These are phyloP conservation scores for Ophiostoma perfectum DNA, from an alignment of 2,329 filamentous ascomycete genomes.

Conservation along the genomic window DNA sequence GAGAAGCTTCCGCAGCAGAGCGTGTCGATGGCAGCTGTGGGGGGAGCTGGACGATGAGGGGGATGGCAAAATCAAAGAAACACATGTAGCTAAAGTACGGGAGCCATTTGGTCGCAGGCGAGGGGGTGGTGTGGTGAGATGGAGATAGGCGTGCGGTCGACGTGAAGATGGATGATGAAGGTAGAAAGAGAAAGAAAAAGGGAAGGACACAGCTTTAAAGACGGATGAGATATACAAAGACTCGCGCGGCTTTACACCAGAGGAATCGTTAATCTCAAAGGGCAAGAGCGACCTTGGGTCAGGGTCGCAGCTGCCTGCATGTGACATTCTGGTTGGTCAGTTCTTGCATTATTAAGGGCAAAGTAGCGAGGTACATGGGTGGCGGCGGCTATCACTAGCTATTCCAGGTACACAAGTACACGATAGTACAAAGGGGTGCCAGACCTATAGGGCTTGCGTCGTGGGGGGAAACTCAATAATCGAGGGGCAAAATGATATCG, in stretches of 20 bases:
- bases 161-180: background rate
- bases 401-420: background rate
- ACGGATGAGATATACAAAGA: background rate
- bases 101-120: background rate
- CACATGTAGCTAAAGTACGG: background rate
- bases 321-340: constrained; percentile 20
- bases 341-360: background rate
- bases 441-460: no score
- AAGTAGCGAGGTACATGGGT: no score
- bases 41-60: background rate
- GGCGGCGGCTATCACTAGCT: background rate
- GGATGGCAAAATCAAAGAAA: background rate
- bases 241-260: background rate
- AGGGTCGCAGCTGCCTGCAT: constrained; percentile 21
- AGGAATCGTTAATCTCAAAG: background rate
- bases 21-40: background rate
- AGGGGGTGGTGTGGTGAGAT: background rate
- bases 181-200: background rate
- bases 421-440: background rate
- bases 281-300: constrained; percentile 13
- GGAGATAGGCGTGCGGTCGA: background rate
- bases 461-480: no score
- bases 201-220: background rate
- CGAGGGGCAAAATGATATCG: no score
- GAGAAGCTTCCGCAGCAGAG: background rate